These are phyloP conservation scores for Fusarium sp. DNA, from an alignment of 2,329 filamentous ascomycete species.

Conservation along the genomic window DNA sequence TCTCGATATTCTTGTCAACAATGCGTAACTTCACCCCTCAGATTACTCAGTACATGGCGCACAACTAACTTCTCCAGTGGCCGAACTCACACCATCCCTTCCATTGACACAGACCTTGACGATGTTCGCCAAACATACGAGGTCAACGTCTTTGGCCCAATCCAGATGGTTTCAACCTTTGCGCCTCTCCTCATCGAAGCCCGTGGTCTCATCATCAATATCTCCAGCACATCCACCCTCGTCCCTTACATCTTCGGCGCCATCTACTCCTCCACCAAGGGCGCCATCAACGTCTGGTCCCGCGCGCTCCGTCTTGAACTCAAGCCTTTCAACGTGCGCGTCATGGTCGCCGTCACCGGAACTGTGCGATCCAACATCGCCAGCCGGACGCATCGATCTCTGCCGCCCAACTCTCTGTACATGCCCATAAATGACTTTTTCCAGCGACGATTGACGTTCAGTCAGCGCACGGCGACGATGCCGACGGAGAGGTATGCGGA, in stretches of 20 bases:
- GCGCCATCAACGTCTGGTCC: constrained; percentile 62
- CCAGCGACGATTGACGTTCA: constrained; percentile 56
- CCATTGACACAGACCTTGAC: constrained; percentile 60
- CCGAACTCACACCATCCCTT: constrained; percentile 60
- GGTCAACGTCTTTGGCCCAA: constrained; percentile 66
- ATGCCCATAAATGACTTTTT: constrained; percentile 56
- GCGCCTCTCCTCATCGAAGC: constrained; percentile 58
- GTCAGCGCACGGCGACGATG: constrained; percentile 58
- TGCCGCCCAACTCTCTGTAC: constrained; percentile 60
- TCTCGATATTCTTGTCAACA: constrained; percentile 68
- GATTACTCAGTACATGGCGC: not conserved
- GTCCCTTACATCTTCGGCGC: constrained; percentile 63
- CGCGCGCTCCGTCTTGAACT: constrained; percentile 64
- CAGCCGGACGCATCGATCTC: constrained; percentile 49
- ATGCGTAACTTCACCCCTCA: constrained; percentile 55
- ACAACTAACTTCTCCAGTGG: constrained; percentile 49
- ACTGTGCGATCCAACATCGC: constrained; percentile 63
- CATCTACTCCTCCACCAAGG: constrained; percentile 65
- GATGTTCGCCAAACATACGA: constrained; percentile 64
- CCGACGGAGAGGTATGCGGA: constrained; percentile 55
- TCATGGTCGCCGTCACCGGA: constrained; percentile 66
- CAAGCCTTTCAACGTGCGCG: constrained; percentile 62
- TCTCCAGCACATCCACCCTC: constrained; percentile 61
- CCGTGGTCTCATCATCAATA: constrained; percentile 63
- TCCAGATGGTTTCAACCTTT: constrained; percentile 64